Conservation (phyloP, 108 stramenopile species). For the Fragilariopsis cylindrus region DNA sequence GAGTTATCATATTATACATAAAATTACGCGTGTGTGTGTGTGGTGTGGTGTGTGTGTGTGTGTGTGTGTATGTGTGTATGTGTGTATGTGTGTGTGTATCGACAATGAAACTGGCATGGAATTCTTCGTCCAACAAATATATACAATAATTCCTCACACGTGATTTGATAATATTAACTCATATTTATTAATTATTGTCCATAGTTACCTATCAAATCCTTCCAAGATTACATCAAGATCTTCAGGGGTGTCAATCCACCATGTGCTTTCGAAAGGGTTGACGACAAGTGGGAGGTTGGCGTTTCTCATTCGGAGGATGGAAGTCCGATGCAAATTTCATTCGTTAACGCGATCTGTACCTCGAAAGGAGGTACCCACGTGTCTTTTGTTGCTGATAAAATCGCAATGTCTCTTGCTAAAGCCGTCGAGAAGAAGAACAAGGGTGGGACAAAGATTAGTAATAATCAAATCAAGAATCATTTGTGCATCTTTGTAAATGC, state of each 20-base stretch:
- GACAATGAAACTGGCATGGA: too few species aligned
- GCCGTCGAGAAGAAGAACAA: conserved; percentile 94
- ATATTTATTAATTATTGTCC: neutral
- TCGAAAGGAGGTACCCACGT: conserved; percentile 97
- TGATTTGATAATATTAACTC: too few species aligned
- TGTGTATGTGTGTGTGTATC: too few species aligned
- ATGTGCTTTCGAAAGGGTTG: conserved; percentile 84
- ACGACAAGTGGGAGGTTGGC: conserved; percentile 96
- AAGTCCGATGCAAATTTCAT: conserved; percentile 92
- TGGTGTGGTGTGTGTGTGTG: too few species aligned
- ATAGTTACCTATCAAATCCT: conserved; percentile 77
- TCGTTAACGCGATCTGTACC: conserved; percentile 98
- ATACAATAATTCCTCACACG: too few species aligned
- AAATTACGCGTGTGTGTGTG: too few species aligned
- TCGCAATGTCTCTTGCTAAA: conserved; percentile 58
- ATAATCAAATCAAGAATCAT: conserved; percentile 94
- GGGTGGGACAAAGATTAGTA: conserved; percentile 86
- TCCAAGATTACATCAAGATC: conserved; percentile 91
- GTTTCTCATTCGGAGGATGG: conserved; percentile 81
- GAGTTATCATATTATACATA: neutral
- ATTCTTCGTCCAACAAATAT: too few species aligned
- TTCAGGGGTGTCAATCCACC: conserved; percentile 83
- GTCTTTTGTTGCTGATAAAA: conserved; percentile 86
- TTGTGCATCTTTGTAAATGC: conserved; percentile 94
- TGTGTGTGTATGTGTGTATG: too few species aligned